Percentiles rank a stretch among this genome's conserved stretches.
phyloP scores from a whole-genome alignment of 1,284 basidiomycete genomes.

The Coniferiporia weirii region DNA sequence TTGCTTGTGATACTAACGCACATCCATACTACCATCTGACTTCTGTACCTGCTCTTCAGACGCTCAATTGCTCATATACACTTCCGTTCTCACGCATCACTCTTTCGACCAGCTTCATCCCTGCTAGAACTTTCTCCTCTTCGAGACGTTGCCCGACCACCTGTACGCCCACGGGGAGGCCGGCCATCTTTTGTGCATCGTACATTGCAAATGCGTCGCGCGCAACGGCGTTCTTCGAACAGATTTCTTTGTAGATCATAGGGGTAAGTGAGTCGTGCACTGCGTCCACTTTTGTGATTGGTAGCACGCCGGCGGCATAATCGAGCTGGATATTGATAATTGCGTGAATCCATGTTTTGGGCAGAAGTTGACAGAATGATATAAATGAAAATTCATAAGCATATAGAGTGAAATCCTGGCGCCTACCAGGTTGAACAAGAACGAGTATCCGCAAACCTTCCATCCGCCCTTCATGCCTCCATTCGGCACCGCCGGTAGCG shows the following conservation, averaged over 20 bases:
- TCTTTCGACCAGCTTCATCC: slow-evolving; percentile 38
- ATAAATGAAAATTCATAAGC: background rate
- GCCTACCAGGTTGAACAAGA: slow-evolving; percentile 40
- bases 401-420: background rate
- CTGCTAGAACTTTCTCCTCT: slow-evolving; percentile 56
- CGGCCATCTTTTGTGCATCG: slow-evolving; percentile 54
- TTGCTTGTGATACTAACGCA: background rate
- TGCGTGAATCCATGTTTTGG: background rate
- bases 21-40: background rate
- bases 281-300: slow-evolving; percentile 49
- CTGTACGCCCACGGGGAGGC: slow-evolving; percentile 64
- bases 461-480: slow-evolving; percentile 37
- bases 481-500: slow-evolving; percentile 50
- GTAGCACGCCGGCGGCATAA: slow-evolving; percentile 53
- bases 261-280: slow-evolving; percentile 35
- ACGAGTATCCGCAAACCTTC: slow-evolving; percentile 38
- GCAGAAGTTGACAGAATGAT: background rate
- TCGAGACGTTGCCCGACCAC: slow-evolving; percentile 52
- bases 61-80: background rate
- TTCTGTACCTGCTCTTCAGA: background rate
- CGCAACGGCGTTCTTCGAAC: slow-evolving; percentile 30
- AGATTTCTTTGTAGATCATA: slow-evolving; percentile 20
- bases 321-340: slow-evolving; percentile 39
- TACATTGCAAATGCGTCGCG: slow-evolving; percentile 44
- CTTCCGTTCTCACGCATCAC: background rate